Conservation (phyloP, 345 rosid genomes). For the Anastatica hierochuntica region DNA sequence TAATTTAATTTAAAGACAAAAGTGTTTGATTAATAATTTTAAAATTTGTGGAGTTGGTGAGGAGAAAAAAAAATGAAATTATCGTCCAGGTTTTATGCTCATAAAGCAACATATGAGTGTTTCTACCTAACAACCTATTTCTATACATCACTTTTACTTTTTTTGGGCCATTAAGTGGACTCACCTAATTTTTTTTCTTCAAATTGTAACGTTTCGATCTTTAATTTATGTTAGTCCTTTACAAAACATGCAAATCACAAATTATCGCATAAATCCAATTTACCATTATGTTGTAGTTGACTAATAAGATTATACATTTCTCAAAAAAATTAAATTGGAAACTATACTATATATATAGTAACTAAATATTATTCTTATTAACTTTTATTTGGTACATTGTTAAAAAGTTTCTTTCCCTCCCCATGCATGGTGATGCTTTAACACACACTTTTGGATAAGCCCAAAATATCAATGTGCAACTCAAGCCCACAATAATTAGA, state of each 20-base stretch:
- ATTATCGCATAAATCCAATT: background rate
- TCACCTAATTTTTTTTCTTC: conserved; percentile 19
- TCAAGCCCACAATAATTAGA: too few species aligned
- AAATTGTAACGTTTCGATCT: conserved; percentile 10
- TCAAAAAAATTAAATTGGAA: background rate
- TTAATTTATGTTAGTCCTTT: background rate
- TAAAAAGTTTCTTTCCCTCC: too few species aligned
- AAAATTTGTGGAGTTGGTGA: conserved; percentile 17
- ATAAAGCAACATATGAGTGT: conserved; percentile 43
- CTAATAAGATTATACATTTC: background rate
- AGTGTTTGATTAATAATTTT: conserved; percentile 4
- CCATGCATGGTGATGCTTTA: too few species aligned
- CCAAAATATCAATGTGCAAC: too few species aligned
- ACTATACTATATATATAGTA: too few species aligned
- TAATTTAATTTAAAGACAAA: background rate
- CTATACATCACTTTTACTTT: conserved; percentile 10
- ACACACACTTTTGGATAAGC: too few species aligned
- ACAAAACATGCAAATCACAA: conserved; percentile 5
- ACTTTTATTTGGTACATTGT: too few species aligned
- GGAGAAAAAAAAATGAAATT: conserved; percentile 1
- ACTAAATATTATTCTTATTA: too few species aligned
- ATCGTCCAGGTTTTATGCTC: conserved; percentile 51
- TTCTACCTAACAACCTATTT: conserved; percentile 26
- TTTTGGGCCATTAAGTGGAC: conserved; percentile 17
- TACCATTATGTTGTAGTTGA: conserved; percentile 12